Percentiles rank a stretch among this genome's conserved stretches.
These are phyloP conservation scores for Persicaria tinctoria DNA, from an alignment of 148 eudicot species.

Conservation along the genomic window DNA sequence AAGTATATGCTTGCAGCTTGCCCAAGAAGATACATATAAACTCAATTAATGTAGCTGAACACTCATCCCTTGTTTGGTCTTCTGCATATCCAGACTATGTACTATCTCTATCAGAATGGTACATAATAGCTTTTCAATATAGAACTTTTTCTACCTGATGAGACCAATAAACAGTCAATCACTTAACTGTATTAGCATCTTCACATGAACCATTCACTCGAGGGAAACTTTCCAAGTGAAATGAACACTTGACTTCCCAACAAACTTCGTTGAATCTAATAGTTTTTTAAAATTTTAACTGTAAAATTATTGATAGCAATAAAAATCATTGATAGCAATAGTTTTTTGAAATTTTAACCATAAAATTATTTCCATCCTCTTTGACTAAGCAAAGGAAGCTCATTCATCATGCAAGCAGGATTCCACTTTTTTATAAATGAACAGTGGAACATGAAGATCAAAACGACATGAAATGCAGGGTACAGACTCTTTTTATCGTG, in stretches of 20 bases:
- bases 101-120: too few relatives aligned
- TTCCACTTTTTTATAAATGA: not conserved
- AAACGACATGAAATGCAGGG: not conserved
- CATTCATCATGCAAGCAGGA: not conserved
- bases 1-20: not conserved
- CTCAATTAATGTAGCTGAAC: not conserved
- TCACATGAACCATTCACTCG: not conserved
- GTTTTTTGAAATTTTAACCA: not conserved
- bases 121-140: too few relatives aligned
- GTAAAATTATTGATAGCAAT: too few relatives aligned
- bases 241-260: not conserved
- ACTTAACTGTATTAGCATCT: not conserved
- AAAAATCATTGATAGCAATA: not conserved
- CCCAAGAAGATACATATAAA: not conserved
- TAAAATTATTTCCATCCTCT: not conserved
- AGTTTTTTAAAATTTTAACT: too few relatives aligned
- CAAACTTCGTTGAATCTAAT: not conserved
- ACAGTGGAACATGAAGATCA: not conserved
- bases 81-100: too few relatives aligned
- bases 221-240: not conserved
- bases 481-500: not conserved
- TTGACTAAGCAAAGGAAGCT: not conserved
- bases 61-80: too few relatives aligned
- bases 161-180: too few relatives aligned
- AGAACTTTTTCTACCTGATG: too few relatives aligned